Base-by-base conservation (phyloP, 2,329 filamentous ascomycete species). In the Microdochium nivale region DNA sequence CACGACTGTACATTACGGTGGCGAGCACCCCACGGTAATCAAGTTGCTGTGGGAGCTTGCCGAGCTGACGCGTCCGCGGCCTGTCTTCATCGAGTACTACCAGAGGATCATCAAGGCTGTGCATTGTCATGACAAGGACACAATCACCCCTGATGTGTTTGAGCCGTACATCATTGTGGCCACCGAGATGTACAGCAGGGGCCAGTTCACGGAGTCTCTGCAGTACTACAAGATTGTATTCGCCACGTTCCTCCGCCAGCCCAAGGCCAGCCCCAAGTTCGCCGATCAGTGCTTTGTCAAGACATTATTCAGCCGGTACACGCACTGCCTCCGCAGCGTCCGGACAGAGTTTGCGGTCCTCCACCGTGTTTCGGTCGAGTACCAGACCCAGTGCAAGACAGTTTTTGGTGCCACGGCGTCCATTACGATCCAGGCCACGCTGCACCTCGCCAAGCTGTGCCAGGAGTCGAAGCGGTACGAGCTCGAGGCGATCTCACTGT, bases 1-100 rank as follows among this genome's bases (percentile, higher is more conserved):
- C 51, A 67, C 67, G 53, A 61, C 58, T 19, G 62, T 60, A 35
- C 60, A 66, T 33, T 66, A 67, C 37, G 67, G 69, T 4, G 54
- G 55, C 2, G 62, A 63, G 9, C 64, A 72, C 54, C 51, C 61
- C 5, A 57, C 59, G 19, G 69, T 70, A 4, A 65, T 72, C 52
- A 61, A 66, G 55, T 62, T 60, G 25, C 59, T 72, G 5, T 65
- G 63, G 62, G 65, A 58, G 3, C 51, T 71, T 47, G 69, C 67
- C 14, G 60, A 68, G 30, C 55, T 69, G 7, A 67, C 67, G 11
- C 59, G 62, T 3, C 67, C 67, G 11, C 65, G 66, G 4, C 65
- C 67, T 1, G 58, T 66, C 32, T 68, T 62, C 43, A 53, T 71
- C 16, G 65, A 69, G 33, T 71, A 71, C 56, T 70, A 70, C 52